Evolutionary conservation across 2,329 filamentous ascomycete genomes (phyloP).

Genomic region (Hypoxylon sp.): DNA sequence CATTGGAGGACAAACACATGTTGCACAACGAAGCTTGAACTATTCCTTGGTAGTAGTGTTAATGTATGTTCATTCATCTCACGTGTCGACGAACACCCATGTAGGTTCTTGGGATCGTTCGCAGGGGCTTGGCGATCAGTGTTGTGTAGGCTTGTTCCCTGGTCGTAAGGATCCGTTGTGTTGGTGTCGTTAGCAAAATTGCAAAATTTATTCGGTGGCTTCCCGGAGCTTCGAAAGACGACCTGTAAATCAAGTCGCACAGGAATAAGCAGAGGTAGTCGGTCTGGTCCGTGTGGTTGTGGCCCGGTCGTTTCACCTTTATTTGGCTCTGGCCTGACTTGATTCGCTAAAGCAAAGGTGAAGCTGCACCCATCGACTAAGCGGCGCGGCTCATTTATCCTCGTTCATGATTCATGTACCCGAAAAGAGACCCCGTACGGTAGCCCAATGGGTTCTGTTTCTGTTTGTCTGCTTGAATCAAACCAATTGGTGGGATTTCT

Average conservation of each 20-base stretch:
- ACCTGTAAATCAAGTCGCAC: constrained; percentile 18
- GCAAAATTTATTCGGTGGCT: constrained; percentile 3
- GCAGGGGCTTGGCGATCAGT: constrained; percentile 1
- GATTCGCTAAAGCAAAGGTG: constrained; percentile 6
- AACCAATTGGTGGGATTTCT: constrained; percentile 12
- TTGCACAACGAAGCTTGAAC: constrained; percentile 5
- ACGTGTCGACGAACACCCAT: not conserved
- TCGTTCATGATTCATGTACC: constrained; percentile 20
- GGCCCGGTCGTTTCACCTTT: constrained; percentile 40
- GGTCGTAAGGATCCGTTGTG: not conserved
- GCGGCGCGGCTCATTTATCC: constrained; percentile 18
- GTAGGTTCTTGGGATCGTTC: no score
- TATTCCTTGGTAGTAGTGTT: constrained; percentile 6
- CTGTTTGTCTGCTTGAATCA: constrained; percentile 25
- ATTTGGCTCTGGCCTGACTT: constrained; percentile 24
- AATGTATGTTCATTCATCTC: constrained; percentile 9
- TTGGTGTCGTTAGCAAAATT: constrained; percentile 4
- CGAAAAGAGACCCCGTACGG: not conserved
- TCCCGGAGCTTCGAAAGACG: constrained; percentile 8
- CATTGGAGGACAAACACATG: not conserved
- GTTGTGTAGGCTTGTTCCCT: constrained; percentile 7
- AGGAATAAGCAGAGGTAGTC: constrained; percentile 9
- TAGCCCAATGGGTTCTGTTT: constrained; percentile 4
- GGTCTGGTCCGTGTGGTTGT: constrained; percentile 25
- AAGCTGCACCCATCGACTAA: constrained; percentile 25